Evolutionary conservation across 129 eudicot species (phyloP).

Genomic region (Chrysanthemum lavandulifolium): DNA sequence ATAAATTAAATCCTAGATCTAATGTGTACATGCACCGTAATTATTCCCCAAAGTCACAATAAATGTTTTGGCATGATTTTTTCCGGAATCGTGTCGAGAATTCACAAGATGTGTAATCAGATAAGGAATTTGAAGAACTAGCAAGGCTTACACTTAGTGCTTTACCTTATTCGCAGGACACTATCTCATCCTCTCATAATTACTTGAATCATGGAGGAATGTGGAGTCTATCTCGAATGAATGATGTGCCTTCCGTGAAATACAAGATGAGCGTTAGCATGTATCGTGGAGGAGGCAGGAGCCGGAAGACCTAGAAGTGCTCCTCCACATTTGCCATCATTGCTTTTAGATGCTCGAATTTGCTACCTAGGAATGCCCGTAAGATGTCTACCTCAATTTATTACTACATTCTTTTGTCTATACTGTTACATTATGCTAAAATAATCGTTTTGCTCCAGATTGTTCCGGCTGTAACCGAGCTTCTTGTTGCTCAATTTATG

Average conservation of each 20-base stretch:
- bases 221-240: conserved; percentile 56
- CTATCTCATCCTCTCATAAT: conserved; percentile 53
- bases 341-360: conserved; percentile 66
- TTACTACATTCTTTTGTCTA: not conserved
- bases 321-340: conserved; percentile 86
- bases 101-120: too few species aligned
- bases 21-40: not conserved
- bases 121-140: too few species aligned
- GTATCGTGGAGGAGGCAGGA: conserved; percentile 66
- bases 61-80: too few species aligned
- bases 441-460: conserved; percentile 49
- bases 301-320: conserved; percentile 69
- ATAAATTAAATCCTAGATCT: not conserved
- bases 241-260: conserved; percentile 46
- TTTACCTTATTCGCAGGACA: conserved; percentile 50
- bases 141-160: too few species aligned
- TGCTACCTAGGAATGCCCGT: conserved; percentile 88
- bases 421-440: not conserved
- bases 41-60: not conserved
- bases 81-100: too few species aligned
- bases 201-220: conserved; percentile 75
- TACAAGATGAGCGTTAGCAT: conserved; percentile 70
- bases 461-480: conserved; percentile 85
- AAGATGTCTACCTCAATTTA: not conserved
- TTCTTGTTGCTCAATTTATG: conserved; percentile 81